Evolutionary conservation across 768 basidiomycete species (phyloP).

Genomic region (Tulasnella sp.): DNA sequence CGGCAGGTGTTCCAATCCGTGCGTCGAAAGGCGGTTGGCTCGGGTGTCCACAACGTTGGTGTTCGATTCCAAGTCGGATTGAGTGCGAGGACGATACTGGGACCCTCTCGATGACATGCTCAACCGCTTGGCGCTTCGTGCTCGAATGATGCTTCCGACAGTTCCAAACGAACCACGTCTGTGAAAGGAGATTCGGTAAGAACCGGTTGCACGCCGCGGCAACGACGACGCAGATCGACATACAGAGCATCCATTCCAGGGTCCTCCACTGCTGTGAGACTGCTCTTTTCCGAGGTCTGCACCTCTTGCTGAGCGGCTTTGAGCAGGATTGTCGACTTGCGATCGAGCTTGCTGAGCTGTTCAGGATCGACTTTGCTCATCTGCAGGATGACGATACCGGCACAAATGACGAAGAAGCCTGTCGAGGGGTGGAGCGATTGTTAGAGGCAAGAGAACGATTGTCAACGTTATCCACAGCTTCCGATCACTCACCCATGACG

Average conservation of each 20-base stretch:
- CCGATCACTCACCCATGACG: slow-evolving; percentile 55
- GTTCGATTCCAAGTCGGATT: slow-evolving; percentile 34
- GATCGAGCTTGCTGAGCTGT: slow-evolving; percentile 73
- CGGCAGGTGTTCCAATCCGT: slow-evolving; percentile 56
- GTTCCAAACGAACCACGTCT: slow-evolving; percentile 84
- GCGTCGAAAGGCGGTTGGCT: slow-evolving; percentile 39
- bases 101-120: slow-evolving; percentile 58
- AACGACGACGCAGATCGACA: slow-evolving; percentile 29
- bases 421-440: not conserved
- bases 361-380: slow-evolving; percentile 93
- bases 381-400: slow-evolving; percentile 94
- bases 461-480: slow-evolving; percentile 33
- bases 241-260: slow-evolving; percentile 86
- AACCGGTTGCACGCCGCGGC: not conserved
- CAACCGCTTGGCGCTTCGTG: slow-evolving; percentile 41
- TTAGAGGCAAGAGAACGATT: slow-evolving; percentile 49
- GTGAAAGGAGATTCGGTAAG: slow-evolving; percentile 37
- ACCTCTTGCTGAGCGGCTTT: slow-evolving; percentile 79
- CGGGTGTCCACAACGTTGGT: slow-evolving; percentile 13
- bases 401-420: slow-evolving; percentile 86
- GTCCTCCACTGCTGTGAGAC: slow-evolving; percentile 71
- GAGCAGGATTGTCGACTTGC: slow-evolving; percentile 86
- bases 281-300: slow-evolving; percentile 70
- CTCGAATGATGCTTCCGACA: slow-evolving; percentile 84
- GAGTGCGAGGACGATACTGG: slow-evolving; percentile 36